A percentile compares a stretch with the other conserved stretches of the same genome.
Evolutionary conservation across 768 basidiomycete genomes (phyloP).

Genomic region (Piloderma croceum): DNA sequence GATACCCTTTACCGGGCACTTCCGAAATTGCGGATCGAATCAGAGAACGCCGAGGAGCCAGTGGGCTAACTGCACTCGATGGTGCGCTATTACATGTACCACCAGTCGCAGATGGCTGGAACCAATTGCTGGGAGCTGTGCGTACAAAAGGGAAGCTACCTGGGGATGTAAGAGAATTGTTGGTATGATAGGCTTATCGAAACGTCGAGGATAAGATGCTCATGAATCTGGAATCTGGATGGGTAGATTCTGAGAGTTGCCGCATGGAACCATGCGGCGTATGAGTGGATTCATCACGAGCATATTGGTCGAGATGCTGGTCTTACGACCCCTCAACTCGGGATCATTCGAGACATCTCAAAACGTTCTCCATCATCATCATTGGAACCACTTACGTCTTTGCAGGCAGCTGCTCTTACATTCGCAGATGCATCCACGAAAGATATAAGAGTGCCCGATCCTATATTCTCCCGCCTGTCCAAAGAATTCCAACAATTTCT

Average conservation of each 20-base stretch:
- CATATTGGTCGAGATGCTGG: conserved; percentile 45
- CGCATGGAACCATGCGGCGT: conserved; percentile 44
- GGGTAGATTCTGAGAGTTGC: conserved; percentile 48
- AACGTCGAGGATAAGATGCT: not conserved
- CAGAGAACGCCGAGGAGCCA: conserved; percentile 40
- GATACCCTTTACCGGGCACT: conserved; percentile 38
- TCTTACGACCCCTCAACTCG: conserved; percentile 48
- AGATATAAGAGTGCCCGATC: conserved; percentile 38
- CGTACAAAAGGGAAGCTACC: conserved; percentile 42
- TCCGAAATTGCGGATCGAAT: conserved; percentile 45
- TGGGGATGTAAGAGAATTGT: conserved; percentile 45
- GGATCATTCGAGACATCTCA: conserved; percentile 44
- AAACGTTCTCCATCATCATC: conserved; percentile 31
- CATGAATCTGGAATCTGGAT: not conserved
- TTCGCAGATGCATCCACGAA: conserved; percentile 60
- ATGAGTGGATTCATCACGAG: no score
- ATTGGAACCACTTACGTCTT: conserved; percentile 35
- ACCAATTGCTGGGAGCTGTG: conserved; percentile 43
- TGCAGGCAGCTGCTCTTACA: conserved; percentile 46
- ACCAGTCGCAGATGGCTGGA: conserved; percentile 45
- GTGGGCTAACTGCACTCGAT: conserved; percentile 47
- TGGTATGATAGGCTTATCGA: conserved; percentile 29
- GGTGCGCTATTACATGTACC: conserved; percentile 45
- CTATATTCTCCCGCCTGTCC: no score
- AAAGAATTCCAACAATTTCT: no score